A percentile compares a stretch with the other conserved stretches of the same genome.
Evolutionary conservation across 2,329 filamentous ascomycete genomes (phyloP).

Genomic region (Ascochyta pisi): DNA sequence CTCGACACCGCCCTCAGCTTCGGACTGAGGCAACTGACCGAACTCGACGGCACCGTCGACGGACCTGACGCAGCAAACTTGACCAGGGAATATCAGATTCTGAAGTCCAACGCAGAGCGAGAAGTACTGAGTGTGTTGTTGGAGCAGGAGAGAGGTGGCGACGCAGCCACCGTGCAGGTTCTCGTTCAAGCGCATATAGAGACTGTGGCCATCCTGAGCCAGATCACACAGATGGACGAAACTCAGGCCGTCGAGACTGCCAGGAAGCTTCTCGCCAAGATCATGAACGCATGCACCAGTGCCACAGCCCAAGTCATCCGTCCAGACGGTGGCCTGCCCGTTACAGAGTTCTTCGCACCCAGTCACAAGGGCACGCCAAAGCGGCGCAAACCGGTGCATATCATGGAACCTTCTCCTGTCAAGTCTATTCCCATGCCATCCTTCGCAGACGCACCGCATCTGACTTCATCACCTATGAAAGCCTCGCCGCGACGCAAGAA

Average conservation of each 20-base stretch:
- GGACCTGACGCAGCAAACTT: conserved; percentile 74
- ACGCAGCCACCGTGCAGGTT: conserved; percentile 79
- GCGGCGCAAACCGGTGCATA: conserved; percentile 62
- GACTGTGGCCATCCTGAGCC: conserved; percentile 81
- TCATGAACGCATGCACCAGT: conserved; percentile 77
- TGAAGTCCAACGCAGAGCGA: conserved; percentile 82
- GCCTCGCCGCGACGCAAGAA: conserved; percentile 83
- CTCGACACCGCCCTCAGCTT: conserved; percentile 89
- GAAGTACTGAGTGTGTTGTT: conserved; percentile 79
- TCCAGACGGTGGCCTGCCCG: conserved; percentile 74
- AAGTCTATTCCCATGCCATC: conserved; percentile 48
- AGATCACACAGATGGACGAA: conserved; percentile 82
- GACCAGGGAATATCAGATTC: conserved; percentile 80
- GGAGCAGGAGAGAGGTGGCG: conserved; percentile 83
- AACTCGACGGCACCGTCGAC: conserved; percentile 70
- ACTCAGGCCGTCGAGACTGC: conserved; percentile 82
- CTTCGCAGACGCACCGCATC: conserved; percentile 44
- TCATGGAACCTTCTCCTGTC: conserved; percentile 57
- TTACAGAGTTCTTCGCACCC: conserved; percentile 72
- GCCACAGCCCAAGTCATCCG: conserved; percentile 86
- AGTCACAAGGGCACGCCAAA: conserved; percentile 78
- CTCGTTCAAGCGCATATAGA: conserved; percentile 92
- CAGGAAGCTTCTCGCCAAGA: conserved; percentile 75
- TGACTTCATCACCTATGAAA: conserved; percentile 71
- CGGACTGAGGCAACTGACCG: conserved; percentile 77